Percentiles rank a stretch among this genome's conserved stretches.
Conservation (phyloP, 352 stramenopile species). For the Pythium volutum region DNA sequence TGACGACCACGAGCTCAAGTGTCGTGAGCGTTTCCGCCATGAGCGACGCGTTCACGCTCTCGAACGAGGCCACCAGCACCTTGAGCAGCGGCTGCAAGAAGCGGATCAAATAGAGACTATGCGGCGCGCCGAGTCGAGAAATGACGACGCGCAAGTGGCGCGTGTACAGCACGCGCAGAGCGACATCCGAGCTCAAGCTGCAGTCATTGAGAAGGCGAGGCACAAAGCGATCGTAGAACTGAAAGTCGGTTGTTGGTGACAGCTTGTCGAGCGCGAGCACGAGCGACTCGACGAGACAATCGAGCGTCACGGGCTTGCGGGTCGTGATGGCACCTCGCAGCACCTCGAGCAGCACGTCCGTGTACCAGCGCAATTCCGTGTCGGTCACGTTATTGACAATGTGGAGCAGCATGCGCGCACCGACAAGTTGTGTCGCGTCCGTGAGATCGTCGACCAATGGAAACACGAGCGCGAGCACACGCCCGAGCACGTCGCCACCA, state of each 20-base stretch:
- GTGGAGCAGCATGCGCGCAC: slow-evolving; percentile 56
- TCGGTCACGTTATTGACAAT: slow-evolving; percentile 57
- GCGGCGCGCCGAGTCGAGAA: slow-evolving; percentile 46
- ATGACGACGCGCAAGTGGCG: slow-evolving; percentile 47
- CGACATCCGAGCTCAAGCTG: slow-evolving; percentile 59
- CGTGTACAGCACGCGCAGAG: slow-evolving; percentile 55
- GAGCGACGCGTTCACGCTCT: slow-evolving; percentile 52
- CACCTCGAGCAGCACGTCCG: slow-evolving; percentile 73
- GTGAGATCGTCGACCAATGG: slow-evolving; percentile 74
- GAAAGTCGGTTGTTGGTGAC: slow-evolving; percentile 47
- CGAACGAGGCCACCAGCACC: slow-evolving; percentile 62
- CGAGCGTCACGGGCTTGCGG: slow-evolving; percentile 51
- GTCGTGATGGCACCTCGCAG: slow-evolving; percentile 59
- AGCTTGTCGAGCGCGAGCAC: slow-evolving; percentile 56
- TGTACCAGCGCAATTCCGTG: slow-evolving; percentile 81
- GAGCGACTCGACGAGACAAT: slow-evolving; percentile 58
- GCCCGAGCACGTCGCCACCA: slow-evolving; percentile 65
- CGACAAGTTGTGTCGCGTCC: slow-evolving; percentile 58
- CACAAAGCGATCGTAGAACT: slow-evolving; percentile 65
- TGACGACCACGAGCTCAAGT: slow-evolving; percentile 45
- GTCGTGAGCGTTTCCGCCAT: slow-evolving; percentile 58
- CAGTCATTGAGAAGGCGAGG: slow-evolving; percentile 61
- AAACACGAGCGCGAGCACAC: slow-evolving; percentile 72
- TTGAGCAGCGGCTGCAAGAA: slow-evolving; percentile 82
- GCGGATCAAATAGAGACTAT: slow-evolving; percentile 66